These are phyloP conservation scores for Penicillium occitanis DNA, from an alignment of 2,329 filamentous ascomycete species.

Conservation along the genomic window DNA sequence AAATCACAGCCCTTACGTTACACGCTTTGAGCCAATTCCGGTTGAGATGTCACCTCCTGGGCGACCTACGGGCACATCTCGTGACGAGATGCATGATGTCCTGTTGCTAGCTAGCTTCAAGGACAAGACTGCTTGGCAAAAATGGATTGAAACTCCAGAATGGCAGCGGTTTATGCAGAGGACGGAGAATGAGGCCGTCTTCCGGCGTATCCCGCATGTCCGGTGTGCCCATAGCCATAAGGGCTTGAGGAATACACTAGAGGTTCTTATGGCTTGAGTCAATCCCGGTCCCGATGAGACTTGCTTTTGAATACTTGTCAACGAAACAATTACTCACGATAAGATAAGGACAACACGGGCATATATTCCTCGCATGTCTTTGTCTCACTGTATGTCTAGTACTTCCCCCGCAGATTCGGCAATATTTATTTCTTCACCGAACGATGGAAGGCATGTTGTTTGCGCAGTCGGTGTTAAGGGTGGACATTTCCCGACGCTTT, in stretches of 20 bases:
- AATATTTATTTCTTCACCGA: not conserved
- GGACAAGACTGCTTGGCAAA: conserved; percentile 26
- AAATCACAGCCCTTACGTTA: conserved; percentile 27
- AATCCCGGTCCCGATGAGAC: not conserved
- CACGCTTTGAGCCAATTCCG: conserved; percentile 30
- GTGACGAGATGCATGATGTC: conserved; percentile 29
- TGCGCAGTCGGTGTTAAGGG: not conserved
- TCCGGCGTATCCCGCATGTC: conserved; percentile 31
- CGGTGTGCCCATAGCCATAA: conserved; percentile 31
- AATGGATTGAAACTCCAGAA: conserved; percentile 27
- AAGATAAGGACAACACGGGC: not conserved
- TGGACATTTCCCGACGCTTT: not conserved
- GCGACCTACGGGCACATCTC: conserved; percentile 21
- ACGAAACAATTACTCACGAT: not conserved
- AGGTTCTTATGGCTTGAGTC: conserved; percentile 24
- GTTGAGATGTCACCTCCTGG: conserved; percentile 27
- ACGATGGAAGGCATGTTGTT: not conserved
- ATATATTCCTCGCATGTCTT: not conserved
- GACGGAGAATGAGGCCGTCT: conserved; percentile 28
- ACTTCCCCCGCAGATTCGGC: not conserved
- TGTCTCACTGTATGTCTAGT: not conserved
- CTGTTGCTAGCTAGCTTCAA: conserved; percentile 31
- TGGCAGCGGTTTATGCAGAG: conserved; percentile 32
- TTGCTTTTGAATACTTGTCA: not conserved
- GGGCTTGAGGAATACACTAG: conserved; percentile 30